Percentiles rank a stretch among this genome's conserved stretches.
Evolutionary conservation across 2,329 filamentous ascomycete genomes (phyloP).

Genomic region (Alternaria metachromatica): DNA sequence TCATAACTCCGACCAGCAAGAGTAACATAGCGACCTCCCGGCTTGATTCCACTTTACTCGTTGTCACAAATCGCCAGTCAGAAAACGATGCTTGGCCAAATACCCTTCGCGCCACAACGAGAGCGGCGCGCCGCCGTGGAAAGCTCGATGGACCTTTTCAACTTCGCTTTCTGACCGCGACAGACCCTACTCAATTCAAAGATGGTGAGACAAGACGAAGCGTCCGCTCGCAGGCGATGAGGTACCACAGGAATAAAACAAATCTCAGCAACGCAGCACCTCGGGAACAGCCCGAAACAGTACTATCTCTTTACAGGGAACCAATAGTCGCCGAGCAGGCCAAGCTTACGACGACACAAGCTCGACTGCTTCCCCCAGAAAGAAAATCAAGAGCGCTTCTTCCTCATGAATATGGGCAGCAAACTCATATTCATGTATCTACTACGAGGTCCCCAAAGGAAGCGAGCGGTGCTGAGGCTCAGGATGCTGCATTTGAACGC

Average conservation of each 20-base stretch:
- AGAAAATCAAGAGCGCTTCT: not conserved
- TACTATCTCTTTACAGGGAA: not conserved
- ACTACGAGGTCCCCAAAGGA: not conserved
- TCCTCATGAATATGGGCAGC: not conserved
- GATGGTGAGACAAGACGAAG: conserved; percentile 32
- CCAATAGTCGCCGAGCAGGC: not conserved
- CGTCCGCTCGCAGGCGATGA: conserved; percentile 46
- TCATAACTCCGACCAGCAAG: not conserved
- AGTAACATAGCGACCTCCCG: not conserved
- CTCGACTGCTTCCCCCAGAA: not conserved
- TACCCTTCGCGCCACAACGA: not conserved
- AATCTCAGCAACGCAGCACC: not conserved
- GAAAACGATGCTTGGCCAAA: not conserved
- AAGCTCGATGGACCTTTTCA: conserved; percentile 37
- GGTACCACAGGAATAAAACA: conserved; percentile 33
- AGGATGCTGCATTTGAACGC: not conserved
- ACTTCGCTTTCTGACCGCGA: conserved; percentile 42
- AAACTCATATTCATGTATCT: not conserved
- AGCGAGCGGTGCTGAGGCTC: not conserved
- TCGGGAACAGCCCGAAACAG: not conserved
- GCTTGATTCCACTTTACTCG: fast-evolving
- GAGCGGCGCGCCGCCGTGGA: conserved; percentile 18
- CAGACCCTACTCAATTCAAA: conserved; percentile 42
- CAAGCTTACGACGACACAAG: not conserved
- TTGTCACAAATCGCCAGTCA: not conserved